These are phyloP conservation scores for Mortierella hygrophila DNA, from an alignment of 192 early-diverging fungal species.

Conservation along the genomic window DNA sequence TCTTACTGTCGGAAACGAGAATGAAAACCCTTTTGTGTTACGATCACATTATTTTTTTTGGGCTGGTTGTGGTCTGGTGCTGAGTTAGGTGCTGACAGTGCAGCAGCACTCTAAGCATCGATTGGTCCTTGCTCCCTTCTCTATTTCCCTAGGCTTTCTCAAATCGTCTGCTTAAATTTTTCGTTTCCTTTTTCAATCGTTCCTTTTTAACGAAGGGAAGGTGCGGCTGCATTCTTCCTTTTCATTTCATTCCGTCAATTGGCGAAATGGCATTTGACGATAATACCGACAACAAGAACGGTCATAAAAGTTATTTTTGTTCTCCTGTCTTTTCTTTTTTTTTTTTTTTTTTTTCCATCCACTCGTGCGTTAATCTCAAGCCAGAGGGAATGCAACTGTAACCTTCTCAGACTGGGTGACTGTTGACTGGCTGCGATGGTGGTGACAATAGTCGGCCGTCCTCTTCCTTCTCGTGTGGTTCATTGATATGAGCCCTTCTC, in stretches of 20 bases:
- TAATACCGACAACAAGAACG: neutral
- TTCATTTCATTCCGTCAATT: neutral
- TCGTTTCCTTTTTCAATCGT: conserved; percentile 5
- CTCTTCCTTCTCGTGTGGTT: neutral
- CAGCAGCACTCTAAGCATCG: neutral
- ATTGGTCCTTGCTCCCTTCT: conserved; percentile 22
- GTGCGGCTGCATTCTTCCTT: too few relatives aligned
- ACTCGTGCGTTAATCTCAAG: neutral
- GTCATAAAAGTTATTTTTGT: neutral
- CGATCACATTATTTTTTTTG: neutral
- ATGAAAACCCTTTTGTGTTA: neutral
- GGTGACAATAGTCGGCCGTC: too few relatives aligned
- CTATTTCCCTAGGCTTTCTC: too few relatives aligned
- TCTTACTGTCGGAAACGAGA: neutral
- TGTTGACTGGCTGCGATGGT: too few relatives aligned
- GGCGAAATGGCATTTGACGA: neutral
- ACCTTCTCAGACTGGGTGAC: too few relatives aligned
- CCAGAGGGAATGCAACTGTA: too few relatives aligned
- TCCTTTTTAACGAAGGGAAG: too few relatives aligned
- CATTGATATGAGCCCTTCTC: neutral
- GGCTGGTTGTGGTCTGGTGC: neutral
- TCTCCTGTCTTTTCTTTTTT: neutral
- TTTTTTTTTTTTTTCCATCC: neutral
- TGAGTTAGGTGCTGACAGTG: neutral
- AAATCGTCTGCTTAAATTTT: too few relatives aligned